Conservation (phyloP, 805 yeast genomes). For the Candida vaughaniae region DNA sequence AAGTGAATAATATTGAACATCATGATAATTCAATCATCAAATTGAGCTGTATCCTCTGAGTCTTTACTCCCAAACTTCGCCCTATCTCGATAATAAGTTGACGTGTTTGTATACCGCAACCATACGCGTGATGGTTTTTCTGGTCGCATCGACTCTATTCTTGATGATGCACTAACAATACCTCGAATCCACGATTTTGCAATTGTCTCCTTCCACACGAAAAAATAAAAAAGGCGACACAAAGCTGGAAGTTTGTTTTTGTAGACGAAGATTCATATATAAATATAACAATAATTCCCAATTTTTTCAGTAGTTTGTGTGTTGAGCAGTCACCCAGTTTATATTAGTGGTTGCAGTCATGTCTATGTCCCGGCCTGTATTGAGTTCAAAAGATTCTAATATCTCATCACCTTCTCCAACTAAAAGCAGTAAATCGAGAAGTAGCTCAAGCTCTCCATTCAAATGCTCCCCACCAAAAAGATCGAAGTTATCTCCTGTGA, state of each 20-base stretch:
- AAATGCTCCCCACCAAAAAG: constrained; percentile 13
- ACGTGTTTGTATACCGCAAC: too few species aligned
- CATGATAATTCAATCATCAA: too few species aligned
- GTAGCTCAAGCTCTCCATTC: constrained; percentile 13
- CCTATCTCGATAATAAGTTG: too few species aligned
- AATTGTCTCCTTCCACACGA: constrained; percentile 7
- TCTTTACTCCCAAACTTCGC: too few species aligned
- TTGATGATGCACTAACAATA: background rate
- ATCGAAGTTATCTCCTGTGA: constrained; percentile 9
- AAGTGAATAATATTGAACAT: too few species aligned
- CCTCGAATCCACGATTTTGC: constrained; percentile 2
- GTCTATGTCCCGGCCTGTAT: constrained; percentile 6
- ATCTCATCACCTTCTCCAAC: constrained; percentile 8
- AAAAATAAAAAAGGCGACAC: constrained; percentile 1
- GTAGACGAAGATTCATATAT: background rate
- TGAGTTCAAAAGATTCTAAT: constrained; percentile 12
- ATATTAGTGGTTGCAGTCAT: background rate
- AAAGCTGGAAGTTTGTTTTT: constrained; percentile 3
- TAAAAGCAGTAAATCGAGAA: constrained; percentile 3
- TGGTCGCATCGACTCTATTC: background rate
- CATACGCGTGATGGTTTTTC: background rate
- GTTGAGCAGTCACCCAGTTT: too few species aligned
- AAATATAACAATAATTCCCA: background rate
- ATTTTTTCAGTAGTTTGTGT: background rate
- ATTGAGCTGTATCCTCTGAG: too few species aligned